Evolutionary conservation across 192 early-diverging fungal species (phyloP), one percentile per base, ranked within the genome.

Genomic region (Rhizophagus clarus): DNA sequence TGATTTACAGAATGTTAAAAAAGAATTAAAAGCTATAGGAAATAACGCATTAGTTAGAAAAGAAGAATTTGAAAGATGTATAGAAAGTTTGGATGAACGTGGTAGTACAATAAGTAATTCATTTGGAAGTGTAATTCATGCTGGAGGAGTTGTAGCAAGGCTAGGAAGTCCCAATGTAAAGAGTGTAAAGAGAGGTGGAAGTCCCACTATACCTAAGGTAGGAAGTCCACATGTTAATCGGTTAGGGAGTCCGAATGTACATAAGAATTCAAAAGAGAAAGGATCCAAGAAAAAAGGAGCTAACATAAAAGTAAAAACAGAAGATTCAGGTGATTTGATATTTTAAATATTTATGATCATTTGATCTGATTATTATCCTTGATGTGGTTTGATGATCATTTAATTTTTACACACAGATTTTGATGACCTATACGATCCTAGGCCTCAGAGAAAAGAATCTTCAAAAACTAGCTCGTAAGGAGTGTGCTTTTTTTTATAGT

Each of bases 191-290:
- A 45, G 42, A 45, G 5, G 42, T 12, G 42, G 0, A 45, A 45
- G 42, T 45, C 42, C 42, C 42, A 12, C 42, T 45, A 45, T 45
- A 12, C 11, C 9, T 12, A 45, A 12, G 11, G 42, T 63, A 67
- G 64, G 64, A 15, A 67, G 64, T 34, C 64, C 64, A 11, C 12
- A 29, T 29, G 4, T 34, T 67, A 26, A 40, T 69, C 28, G 67
- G 22, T 8, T 32, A 34, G 67, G 31, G 1, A 69, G 67, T 40
- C 67, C 67, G 28, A 69, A 34, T 34, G 31, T 69, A 17, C 31
- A 20, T 69, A 69, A 69, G 40, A 69, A 56, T 56, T 15, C 67
- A 1, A 69, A 69, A 69, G 67, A 69, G 31, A 69, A 69, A 69
- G 67, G 67, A 20, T 69, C 67, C 4, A 69, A 69, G 31, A 69